phyloP scores from a whole-genome alignment of 2,329 filamentous ascomycete species.

The Aspergillus sclerotialis region DNA sequence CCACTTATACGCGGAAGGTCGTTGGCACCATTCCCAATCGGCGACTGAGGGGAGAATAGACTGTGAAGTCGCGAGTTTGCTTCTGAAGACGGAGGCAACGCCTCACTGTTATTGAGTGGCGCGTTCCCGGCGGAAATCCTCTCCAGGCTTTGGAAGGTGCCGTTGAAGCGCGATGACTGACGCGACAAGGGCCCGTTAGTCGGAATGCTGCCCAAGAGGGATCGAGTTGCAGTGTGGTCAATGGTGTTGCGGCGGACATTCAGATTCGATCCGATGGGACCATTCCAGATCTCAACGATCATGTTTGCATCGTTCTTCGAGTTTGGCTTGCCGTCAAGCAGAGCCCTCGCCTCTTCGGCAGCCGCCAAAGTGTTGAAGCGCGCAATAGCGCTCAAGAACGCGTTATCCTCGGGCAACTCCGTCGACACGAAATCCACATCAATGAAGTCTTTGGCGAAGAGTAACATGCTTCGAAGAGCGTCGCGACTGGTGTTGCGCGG shows the following conservation, averaged over 20 bases:
- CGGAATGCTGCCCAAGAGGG: conserved; percentile 24
- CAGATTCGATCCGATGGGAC: conserved; percentile 26
- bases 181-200: conserved; percentile 39
- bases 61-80: conserved; percentile 45
- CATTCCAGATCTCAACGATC: conserved; percentile 47
- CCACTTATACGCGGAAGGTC: conserved; percentile 49
- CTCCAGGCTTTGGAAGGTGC: conserved; percentile 54
- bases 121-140: conserved; percentile 45
- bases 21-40: conserved; percentile 47
- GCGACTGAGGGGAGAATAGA: conserved; percentile 56
- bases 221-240: conserved; percentile 38
- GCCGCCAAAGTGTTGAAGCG: conserved; percentile 51
- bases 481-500: conserved; percentile 53
- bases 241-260: conserved; percentile 45
- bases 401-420: conserved; percentile 50
- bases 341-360: conserved; percentile 53
- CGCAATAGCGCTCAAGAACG: conserved; percentile 52
- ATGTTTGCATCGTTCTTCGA: conserved; percentile 55
- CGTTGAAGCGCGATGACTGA: conserved; percentile 54
- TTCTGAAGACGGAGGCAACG: conserved; percentile 45
- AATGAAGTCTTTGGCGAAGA: conserved; percentile 59
- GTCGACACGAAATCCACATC: conserved; percentile 51
- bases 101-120: conserved; percentile 37
- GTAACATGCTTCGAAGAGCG: conserved; percentile 54
- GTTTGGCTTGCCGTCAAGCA: conserved; percentile 57